Evolutionary conservation across 83 land plant species (phyloP).

Genomic region (Picea engelmannii): DNA sequence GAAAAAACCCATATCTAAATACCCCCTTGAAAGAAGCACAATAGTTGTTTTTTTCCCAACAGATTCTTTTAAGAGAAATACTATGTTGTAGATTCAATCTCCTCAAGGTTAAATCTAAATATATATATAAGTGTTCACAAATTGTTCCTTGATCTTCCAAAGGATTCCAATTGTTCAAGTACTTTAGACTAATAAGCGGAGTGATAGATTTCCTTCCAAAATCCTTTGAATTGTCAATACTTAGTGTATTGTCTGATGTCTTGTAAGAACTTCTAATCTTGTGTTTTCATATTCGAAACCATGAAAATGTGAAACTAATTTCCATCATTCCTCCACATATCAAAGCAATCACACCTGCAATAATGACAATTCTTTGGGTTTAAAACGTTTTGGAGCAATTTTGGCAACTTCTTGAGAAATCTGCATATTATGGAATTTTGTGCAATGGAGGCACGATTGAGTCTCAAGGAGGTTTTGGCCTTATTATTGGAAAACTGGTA

Average conservation of each 20-base stretch:
- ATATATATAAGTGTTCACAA: constrained; percentile 19
- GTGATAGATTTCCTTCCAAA: constrained; percentile 40
- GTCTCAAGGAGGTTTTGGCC: constrained; percentile 24
- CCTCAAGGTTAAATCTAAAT: constrained; percentile 72
- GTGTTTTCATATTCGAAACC: constrained; percentile 73
- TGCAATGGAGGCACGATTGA: constrained; percentile 29
- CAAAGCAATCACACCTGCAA: constrained; percentile 36
- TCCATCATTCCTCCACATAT: constrained; percentile 26
- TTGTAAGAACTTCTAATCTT: constrained; percentile 55
- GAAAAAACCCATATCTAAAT: constrained; percentile 76
- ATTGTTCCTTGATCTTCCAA: constrained; percentile 25
- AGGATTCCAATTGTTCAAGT: constrained; percentile 59
- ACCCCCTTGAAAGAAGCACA: constrained; percentile 71
- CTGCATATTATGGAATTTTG: constrained; percentile 14
- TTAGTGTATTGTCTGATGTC: constrained; percentile 32
- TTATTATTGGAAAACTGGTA: neutral
- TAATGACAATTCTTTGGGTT: constrained; percentile 24
- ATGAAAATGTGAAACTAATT: constrained; percentile 37
- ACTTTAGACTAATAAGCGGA: constrained; percentile 59
- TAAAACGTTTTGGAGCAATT: constrained; percentile 31
- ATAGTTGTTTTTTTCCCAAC: constrained; percentile 63
- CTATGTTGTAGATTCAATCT: constrained; percentile 85
- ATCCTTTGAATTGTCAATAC: constrained; percentile 41
- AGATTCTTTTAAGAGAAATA: constrained; percentile 83
- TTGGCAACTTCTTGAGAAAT: constrained; percentile 18